phyloP scores from a whole-genome alignment of 83 land plant species.

The Larix sibirica region DNA sequence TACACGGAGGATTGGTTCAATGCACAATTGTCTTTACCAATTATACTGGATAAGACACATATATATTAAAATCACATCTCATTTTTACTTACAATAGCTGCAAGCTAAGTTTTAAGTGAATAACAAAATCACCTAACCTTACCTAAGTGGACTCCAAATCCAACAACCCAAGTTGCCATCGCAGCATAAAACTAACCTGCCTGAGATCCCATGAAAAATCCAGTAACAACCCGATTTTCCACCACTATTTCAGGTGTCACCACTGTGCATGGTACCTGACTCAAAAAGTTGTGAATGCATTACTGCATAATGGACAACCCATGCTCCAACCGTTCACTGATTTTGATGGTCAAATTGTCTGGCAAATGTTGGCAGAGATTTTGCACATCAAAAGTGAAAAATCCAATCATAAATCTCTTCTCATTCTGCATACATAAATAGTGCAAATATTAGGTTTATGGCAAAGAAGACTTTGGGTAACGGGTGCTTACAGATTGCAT shows the following conservation, averaged over 20 bases:
- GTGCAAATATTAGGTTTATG: neutral
- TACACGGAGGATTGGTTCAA: neutral
- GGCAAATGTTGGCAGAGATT: neutral
- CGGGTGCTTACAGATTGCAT: neutral
- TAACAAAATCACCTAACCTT: neutral
- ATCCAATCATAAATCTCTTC: too few relatives aligned
- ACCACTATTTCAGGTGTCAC: neutral
- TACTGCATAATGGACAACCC: neutral
- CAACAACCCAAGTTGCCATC: neutral
- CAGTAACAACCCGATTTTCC: neutral
- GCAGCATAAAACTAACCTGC: neutral
- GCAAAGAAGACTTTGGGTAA: neutral
- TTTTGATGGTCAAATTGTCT: too few relatives aligned
- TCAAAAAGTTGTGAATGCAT: neutral
- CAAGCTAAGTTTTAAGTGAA: too few relatives aligned
- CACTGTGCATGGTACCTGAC: neutral
- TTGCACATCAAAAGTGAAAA: neutral
- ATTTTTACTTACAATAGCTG: too few relatives aligned
- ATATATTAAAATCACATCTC: neutral
- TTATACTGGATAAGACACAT: neutral
- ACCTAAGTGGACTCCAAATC: slow-evolving; percentile 1
- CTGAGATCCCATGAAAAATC: neutral
- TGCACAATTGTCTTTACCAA: neutral
- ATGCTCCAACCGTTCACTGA: too few relatives aligned
- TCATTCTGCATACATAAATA: neutral